Conservation (phyloP, 2,329 filamentous ascomycete species). For the Pseudonectria foliicola region DNA sequence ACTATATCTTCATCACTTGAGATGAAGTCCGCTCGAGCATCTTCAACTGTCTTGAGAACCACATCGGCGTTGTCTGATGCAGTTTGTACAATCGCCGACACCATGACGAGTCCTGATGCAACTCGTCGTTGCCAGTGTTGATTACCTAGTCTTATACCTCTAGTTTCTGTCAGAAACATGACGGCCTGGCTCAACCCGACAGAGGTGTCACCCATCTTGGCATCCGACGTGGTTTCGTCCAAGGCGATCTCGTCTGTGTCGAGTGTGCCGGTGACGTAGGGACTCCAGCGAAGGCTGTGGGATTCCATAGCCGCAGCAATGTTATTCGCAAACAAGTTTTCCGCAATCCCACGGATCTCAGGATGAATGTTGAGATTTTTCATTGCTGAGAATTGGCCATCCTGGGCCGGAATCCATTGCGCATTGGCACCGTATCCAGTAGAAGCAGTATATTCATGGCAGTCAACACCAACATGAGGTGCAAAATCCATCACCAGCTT, state of each 20-base stretch:
- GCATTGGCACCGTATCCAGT: slow-evolving; percentile 13
- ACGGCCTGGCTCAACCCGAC: slow-evolving; percentile 23
- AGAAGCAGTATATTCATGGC: slow-evolving; percentile 24
- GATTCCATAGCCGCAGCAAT: slow-evolving; percentile 23
- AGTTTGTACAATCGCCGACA: slow-evolving; percentile 21
- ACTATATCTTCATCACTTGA: slow-evolving; percentile 20
- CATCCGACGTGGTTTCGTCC: slow-evolving; percentile 22
- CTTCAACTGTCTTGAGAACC: slow-evolving; percentile 19
- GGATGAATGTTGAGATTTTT: slow-evolving; percentile 28
- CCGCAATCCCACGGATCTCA: slow-evolving; percentile 21
- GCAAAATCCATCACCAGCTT: slow-evolving; percentile 18
- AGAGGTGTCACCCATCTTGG: slow-evolving; percentile 24
- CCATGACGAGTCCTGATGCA: slow-evolving; percentile 21
- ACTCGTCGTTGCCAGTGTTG: slow-evolving; percentile 26
- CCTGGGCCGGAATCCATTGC: slow-evolving; percentile 19
- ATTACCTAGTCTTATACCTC: slow-evolving; percentile 23
- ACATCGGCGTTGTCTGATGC: slow-evolving; percentile 21
- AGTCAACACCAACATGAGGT: slow-evolving; percentile 26
- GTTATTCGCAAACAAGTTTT: slow-evolving; percentile 21
- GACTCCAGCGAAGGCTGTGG: slow-evolving; percentile 21
- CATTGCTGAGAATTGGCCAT: slow-evolving; percentile 26
- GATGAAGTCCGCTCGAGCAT: slow-evolving; percentile 21
- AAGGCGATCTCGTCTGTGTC: slow-evolving; percentile 11
- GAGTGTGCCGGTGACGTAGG: slow-evolving; percentile 18
- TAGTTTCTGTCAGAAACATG: slow-evolving; percentile 24